These are phyloP conservation scores for Oryza rufipogon DNA, from an alignment of 176 grass and related monocot species.

Conservation along the genomic window DNA sequence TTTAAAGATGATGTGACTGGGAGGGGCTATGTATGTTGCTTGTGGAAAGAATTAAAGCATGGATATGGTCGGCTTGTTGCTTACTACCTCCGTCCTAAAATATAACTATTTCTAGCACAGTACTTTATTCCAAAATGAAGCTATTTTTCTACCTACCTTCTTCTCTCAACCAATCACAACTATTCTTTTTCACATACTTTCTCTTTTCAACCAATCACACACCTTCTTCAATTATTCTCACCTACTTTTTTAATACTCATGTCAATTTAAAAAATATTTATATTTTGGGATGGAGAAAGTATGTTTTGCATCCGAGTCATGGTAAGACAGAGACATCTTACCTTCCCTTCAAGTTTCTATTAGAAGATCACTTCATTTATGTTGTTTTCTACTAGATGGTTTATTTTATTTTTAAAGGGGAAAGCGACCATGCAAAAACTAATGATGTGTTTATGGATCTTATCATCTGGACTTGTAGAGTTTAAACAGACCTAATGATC, in stretches of 20 bases:
- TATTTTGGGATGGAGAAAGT: too few species aligned
- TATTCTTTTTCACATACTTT: too few species aligned
- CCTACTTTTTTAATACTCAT: too few species aligned
- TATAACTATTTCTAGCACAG: too few species aligned
- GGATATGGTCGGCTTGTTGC: background rate
- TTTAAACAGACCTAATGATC: background rate
- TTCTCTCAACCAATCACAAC: too few species aligned
- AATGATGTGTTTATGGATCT: background rate
- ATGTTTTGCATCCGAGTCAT: background rate
- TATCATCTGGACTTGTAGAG: background rate
- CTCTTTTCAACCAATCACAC: too few species aligned
- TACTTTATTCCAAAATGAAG: too few species aligned
- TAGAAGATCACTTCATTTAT: background rate
- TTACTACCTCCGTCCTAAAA: background rate
- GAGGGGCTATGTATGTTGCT: background rate
- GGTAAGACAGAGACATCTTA: background rate
- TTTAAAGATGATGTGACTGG: background rate
- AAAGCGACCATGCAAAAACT: background rate
- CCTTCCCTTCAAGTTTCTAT: background rate
- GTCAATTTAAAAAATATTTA: too few species aligned
- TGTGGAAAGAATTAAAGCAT: background rate
- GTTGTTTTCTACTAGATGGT: background rate
- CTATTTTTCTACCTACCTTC: too few species aligned
- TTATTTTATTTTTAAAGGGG: background rate
- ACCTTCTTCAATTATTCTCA: too few species aligned